These are phyloP conservation scores for Prunella vulgaris DNA, from an alignment of 257 asterid species.

Conservation along the genomic window DNA sequence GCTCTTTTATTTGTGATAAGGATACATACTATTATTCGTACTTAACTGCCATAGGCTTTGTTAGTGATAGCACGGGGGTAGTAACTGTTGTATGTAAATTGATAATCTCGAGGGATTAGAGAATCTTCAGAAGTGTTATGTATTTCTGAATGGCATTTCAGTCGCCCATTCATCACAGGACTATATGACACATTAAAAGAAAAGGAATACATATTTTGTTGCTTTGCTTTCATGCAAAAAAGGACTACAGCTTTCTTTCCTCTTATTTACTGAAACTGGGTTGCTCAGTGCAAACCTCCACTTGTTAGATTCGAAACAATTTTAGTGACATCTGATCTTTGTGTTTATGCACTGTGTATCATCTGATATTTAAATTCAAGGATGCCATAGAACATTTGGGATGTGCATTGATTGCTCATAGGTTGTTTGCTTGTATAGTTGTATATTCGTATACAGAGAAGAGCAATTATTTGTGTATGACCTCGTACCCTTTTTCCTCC, in stretches of 20 bases:
- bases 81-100: neutral
- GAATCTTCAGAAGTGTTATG: neutral
- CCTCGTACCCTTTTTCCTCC: neutral
- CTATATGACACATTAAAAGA: neutral
- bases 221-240: neutral
- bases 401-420: neutral
- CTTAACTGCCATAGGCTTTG: neutral
- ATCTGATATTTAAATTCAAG: neutral
- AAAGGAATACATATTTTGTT: neutral
- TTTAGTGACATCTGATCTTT: neutral
- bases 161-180: neutral
- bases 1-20: neutral
- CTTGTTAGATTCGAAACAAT: neutral
- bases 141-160: neutral
- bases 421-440: constrained; percentile 4
- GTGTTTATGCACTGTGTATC: neutral
- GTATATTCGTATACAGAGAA: no score
- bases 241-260: neutral
- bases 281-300: neutral
- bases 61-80: neutral
- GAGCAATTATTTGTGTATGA: neutral
- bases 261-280: neutral
- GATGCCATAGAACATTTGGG: neutral
- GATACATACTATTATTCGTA: neutral
- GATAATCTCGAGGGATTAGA: neutral